Conservation (phyloP, 805 yeast genomes). For the Hemisphaericaspora nanyangensis region DNA sequence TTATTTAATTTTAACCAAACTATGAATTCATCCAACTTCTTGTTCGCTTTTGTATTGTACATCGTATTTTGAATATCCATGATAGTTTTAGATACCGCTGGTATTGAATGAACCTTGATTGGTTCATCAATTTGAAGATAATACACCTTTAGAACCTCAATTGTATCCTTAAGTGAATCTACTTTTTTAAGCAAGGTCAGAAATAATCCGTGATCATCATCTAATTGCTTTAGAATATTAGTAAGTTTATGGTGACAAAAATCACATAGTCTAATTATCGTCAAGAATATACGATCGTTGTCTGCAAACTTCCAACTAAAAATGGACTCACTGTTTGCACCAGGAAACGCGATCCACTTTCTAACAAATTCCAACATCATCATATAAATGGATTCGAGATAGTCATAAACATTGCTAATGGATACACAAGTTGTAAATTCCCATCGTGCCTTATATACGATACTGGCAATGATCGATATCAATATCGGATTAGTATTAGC, state of each 20-base stretch:
- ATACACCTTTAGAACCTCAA: background rate
- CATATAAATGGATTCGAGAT: background rate
- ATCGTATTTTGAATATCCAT: background rate
- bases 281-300: background rate
- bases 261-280: background rate
- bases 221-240: background rate
- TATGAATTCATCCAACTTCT: background rate
- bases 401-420: background rate
- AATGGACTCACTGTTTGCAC: background rate
- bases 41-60: background rate
- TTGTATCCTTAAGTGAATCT: background rate
- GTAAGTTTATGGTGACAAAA: background rate
- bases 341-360: slow-evolving; percentile 1
- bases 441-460: background rate
- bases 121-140: background rate
- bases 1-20: background rate
- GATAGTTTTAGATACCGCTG: background rate
- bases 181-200: background rate
- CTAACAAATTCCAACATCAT: background rate
- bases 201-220: background rate
- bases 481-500: background rate
- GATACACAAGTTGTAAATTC: background rate
- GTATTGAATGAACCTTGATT: background rate
- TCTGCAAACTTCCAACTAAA: background rate
- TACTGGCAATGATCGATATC: background rate